A percentile compares a stretch with the other conserved stretches of the same genome.
Conservation (phyloP, 2,329 filamentous ascomycete species). For the Fusarium nurragi region DNA sequence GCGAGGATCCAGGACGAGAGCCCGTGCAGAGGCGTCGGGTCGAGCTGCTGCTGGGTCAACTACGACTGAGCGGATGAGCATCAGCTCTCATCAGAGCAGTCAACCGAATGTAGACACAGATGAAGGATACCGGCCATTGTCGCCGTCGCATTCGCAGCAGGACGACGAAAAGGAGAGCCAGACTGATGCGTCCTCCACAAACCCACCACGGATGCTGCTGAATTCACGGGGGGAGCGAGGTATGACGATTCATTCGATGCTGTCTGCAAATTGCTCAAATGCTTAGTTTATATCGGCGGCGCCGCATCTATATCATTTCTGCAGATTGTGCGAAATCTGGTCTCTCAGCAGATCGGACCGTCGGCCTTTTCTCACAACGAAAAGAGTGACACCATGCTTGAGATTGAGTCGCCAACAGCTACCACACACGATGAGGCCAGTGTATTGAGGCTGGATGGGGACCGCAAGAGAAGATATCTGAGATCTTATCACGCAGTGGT, state of each 20-base stretch:
- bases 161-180: slow-evolving; percentile 34
- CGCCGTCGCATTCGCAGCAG: slow-evolving; percentile 46
- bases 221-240: slow-evolving; percentile 63
- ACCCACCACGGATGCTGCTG: slow-evolving; percentile 56
- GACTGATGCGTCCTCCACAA: slow-evolving; percentile 28
- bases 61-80: neutral
- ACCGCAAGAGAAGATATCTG: slow-evolving; percentile 16
- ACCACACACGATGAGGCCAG: neutral
- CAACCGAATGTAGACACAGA: slow-evolving; percentile 7
- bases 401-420: slow-evolving; percentile 36
- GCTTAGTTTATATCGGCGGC: slow-evolving; percentile 59
- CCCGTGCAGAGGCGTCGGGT: slow-evolving; percentile 21
- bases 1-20: slow-evolving; percentile 41
- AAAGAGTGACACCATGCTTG: slow-evolving; percentile 43
- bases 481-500: slow-evolving; percentile 34
- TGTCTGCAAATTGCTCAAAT: neutral
- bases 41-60: slow-evolving; percentile 1
- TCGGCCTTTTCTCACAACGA: slow-evolving; percentile 44
- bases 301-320: slow-evolving; percentile 65
- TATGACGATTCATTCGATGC: slow-evolving; percentile 36
- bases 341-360: slow-evolving; percentile 41
- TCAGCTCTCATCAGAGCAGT: neutral
- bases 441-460: neutral
- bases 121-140: slow-evolving; percentile 40
- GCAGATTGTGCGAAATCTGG: slow-evolving; percentile 49